Percentiles rank a stretch among this genome's conserved stretches.
Conservation (phyloP, 1,284 basidiomycete genomes). For the Golubevia pallescens region DNA sequence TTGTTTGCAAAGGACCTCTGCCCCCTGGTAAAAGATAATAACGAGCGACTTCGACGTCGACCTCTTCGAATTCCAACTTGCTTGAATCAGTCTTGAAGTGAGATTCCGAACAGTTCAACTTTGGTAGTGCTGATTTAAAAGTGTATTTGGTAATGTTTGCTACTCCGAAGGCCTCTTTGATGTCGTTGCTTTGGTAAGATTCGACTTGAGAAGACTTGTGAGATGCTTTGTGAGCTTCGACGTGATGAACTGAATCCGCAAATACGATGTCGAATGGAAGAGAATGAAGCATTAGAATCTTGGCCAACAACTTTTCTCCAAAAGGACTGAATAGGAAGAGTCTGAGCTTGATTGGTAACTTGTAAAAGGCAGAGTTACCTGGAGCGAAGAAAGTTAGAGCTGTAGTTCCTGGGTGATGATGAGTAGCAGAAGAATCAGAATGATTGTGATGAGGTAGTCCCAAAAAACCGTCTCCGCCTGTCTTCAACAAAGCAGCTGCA, state of each 20-base stretch:
- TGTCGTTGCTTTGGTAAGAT: not conserved
- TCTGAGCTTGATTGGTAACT: conserved; percentile 70
- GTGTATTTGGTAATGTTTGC: conserved; percentile 40
- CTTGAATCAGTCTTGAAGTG: conserved; percentile 11
- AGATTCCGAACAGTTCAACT: conserved; percentile 9
- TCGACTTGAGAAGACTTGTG: too few species aligned
- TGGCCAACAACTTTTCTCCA: conserved; percentile 70
- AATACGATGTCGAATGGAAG: conserved; percentile 71
- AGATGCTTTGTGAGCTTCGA: conserved; percentile 3
- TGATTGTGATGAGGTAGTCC: conserved; percentile 1
- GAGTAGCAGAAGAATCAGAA: conserved; percentile 69
- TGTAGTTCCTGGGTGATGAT: conserved; percentile 69
- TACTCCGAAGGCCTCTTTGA: not conserved
- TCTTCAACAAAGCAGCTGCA: conserved; percentile 59
- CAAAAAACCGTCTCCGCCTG: conserved; percentile 22
- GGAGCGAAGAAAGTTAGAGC: conserved; percentile 74
- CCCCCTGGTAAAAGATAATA: conserved; percentile 36
- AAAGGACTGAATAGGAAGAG: conserved; percentile 75
- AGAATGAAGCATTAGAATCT: conserved; percentile 74
- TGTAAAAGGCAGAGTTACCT: conserved; percentile 72
- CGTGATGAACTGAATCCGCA: conserved; percentile 68
- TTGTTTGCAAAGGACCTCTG: conserved; percentile 37
- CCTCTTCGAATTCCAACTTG: conserved; percentile 25
- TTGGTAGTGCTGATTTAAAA: conserved; percentile 34
- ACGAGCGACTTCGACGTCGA: conserved; percentile 40